Percentiles rank a stretch among this genome's conserved stretches.
Conservation (phyloP, 768 basidiomycete genomes). For the Xerocomellus intermedius region DNA sequence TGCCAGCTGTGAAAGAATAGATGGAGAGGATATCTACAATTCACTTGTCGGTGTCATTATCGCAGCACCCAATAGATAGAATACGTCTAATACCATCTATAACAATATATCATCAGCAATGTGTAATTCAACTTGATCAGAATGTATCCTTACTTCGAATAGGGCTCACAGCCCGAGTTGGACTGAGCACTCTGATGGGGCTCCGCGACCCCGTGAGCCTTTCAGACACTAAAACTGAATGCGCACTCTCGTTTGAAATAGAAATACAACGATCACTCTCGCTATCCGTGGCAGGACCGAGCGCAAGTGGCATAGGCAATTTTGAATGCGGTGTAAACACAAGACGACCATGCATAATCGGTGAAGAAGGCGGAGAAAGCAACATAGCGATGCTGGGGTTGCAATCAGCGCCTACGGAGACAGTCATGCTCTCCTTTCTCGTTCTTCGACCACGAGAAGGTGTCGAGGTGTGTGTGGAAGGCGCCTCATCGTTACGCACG, state of each 20-base stretch:
- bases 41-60: constrained; percentile 11
- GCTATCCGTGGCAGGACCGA: neutral
- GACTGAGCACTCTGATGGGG: constrained; percentile 30
- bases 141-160: constrained; percentile 15
- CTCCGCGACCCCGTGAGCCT: constrained; percentile 7
- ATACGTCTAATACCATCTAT: constrained; percentile 31
- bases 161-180: constrained; percentile 31
- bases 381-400: constrained; percentile 22
- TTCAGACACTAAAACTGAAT: neutral
- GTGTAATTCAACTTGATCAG: neutral
- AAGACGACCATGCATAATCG: constrained; percentile 1
- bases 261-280: neutral
- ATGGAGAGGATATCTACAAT: neutral
- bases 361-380: constrained; percentile 26
- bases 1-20: neutral
- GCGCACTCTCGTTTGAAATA: neutral
- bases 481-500: neutral
- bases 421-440: constrained; percentile 10
- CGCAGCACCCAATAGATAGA: constrained; percentile 19
- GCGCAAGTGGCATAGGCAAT: neutral
- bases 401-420: constrained; percentile 1
- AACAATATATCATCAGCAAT: constrained; percentile 6
- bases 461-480: neutral
- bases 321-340: constrained; percentile 7
- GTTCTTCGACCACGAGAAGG: constrained; percentile 19